Conservation (phyloP, 441 rosid genomes). For the Eruca vesicaria region DNA sequence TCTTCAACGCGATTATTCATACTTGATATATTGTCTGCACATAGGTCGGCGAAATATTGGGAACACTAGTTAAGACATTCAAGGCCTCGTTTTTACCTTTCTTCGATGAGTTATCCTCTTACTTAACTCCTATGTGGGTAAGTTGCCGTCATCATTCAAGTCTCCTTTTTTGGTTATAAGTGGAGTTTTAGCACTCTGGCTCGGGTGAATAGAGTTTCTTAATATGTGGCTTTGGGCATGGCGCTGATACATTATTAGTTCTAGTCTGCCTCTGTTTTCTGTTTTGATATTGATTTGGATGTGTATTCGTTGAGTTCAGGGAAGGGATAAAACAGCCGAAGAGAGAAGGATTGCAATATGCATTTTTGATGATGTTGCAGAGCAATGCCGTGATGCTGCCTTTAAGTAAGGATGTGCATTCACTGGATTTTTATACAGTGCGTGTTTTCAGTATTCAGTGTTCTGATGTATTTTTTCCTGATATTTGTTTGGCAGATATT, state of each 20-base stretch:
- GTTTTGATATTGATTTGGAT: slow-evolving; percentile 9
- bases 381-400: slow-evolving; percentile 95
- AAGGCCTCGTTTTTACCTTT: slow-evolving; percentile 91
- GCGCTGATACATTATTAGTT: slow-evolving; percentile 1
- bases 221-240: background rate
- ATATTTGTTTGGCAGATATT: slow-evolving; percentile 59
- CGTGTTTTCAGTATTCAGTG: background rate
- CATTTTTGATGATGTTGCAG: slow-evolving; percentile 99
- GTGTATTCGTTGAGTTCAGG: slow-evolving; percentile 45
- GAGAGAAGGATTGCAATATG: slow-evolving; percentile 99
- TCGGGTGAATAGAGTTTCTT: background rate
- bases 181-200: background rate
- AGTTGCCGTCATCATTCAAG: slow-evolving; percentile 36
- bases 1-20: slow-evolving; percentile 8
- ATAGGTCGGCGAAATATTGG: slow-evolving; percentile 98
- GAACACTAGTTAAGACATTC: slow-evolving; percentile 95
- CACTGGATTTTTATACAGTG: background rate
- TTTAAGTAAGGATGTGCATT: slow-evolving; percentile 60
- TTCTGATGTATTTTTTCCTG: slow-evolving; percentile 9
- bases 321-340: slow-evolving; percentile 97
- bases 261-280: background rate
- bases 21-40: slow-evolving; percentile 15
- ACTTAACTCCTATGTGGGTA: slow-evolving; percentile 99
- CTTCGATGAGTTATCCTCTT: slow-evolving; percentile 91
- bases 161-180: background rate